A percentile compares a stretch with the other conserved stretches of the same genome.
phyloP scores from a whole-genome alignment of 352 stramenopile genomes.

The Phytophthora rubi region DNA sequence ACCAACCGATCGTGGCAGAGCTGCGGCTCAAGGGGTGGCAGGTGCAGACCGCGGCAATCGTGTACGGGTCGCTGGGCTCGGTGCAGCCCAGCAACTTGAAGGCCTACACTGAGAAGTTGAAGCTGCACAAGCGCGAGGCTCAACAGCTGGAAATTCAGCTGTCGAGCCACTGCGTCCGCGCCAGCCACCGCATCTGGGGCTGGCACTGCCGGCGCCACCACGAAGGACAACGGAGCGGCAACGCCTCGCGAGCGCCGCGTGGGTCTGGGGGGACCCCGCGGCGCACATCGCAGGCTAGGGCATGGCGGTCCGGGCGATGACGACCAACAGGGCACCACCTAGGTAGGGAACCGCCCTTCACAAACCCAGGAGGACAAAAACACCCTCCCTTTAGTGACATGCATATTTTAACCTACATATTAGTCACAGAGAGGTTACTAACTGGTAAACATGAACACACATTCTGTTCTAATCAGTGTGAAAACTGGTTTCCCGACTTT shows the following conservation, averaged over 20 bases:
- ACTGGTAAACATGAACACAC: neutral
- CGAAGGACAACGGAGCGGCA: neutral
- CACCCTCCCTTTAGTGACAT: too few species aligned
- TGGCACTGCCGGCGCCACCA: neutral
- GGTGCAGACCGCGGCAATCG: too few species aligned
- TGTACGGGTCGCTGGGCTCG: too few species aligned
- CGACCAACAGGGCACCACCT: constrained; percentile 6
- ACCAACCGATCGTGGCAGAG: constrained; percentile 1
- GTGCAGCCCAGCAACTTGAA: constrained; percentile 1
- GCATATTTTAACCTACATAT: neutral
- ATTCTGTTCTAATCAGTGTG: too few species aligned
- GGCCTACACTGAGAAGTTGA: neutral
- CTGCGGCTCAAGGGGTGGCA: neutral
- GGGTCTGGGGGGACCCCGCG: neutral
- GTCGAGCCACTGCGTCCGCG: neutral
- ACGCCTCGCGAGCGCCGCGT: neutral
- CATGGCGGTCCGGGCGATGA: neutral
- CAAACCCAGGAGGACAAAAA: constrained; percentile 2
- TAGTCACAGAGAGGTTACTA: constrained; percentile 1
- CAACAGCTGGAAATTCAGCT: neutral
- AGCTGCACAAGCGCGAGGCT: neutral
- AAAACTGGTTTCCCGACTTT: too few species aligned
- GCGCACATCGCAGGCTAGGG: neutral
- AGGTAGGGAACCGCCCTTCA: constrained; percentile 7
- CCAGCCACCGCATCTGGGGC: neutral